phyloP scores from a whole-genome alignment of 371 early-diverging fungal species.

The Zopfochytrium polystomum region DNA sequence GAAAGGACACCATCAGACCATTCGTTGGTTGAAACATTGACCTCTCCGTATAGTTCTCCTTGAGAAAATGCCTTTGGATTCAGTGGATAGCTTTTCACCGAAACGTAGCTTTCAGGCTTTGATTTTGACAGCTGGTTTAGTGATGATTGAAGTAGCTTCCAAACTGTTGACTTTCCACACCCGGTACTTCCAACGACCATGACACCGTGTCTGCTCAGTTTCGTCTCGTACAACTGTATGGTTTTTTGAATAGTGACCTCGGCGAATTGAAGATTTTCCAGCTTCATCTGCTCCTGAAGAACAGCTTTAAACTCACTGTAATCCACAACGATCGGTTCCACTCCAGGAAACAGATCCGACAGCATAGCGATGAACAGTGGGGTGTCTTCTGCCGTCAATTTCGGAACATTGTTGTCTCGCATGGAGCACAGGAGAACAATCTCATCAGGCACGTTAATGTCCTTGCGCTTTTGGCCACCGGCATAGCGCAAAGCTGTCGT shows the following conservation, averaged over 20 bases:
- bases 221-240: constrained; percentile 56
- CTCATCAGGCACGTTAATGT: constrained; percentile 45
- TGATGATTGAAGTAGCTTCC: constrained; percentile 49
- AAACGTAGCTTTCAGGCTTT: constrained; percentile 32
- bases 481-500: constrained; percentile 49
- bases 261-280: constrained; percentile 37
- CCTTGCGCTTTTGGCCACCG: constrained; percentile 43
- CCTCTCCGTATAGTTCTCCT: constrained; percentile 55
- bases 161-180: constrained; percentile 50
- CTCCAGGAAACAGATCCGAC: constrained; percentile 56
- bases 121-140: constrained; percentile 38
- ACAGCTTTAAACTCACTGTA: constrained; percentile 43
- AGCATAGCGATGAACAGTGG: constrained; percentile 53
- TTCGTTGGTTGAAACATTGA: constrained; percentile 51
- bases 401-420: constrained; percentile 54
- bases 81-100: constrained; percentile 43
- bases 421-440: constrained; percentile 46
- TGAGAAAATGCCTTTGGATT: constrained; percentile 59
- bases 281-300: constrained; percentile 45
- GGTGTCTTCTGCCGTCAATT: constrained; percentile 51
- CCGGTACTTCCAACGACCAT: constrained; percentile 53
- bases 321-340: constrained; percentile 41
- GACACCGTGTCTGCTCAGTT: constrained; percentile 46
- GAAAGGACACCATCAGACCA: constrained; percentile 63
- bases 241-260: constrained; percentile 42